phyloP scores from a whole-genome alignment of 2,329 filamentous ascomycete genomes.

The Thyridium curvatum region DNA sequence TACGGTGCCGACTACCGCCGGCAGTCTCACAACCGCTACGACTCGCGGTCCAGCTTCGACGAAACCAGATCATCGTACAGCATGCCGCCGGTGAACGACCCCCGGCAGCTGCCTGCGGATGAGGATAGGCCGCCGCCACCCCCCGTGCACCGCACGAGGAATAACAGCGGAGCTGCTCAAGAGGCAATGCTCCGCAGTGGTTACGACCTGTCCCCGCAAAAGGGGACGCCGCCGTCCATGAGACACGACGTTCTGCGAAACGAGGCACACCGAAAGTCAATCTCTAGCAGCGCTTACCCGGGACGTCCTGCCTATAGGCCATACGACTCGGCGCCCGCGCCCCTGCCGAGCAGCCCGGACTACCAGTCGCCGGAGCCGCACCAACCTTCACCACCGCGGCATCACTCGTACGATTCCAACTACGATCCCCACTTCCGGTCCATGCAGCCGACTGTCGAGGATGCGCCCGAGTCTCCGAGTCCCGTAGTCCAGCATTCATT shows the following conservation, averaged over 20 bases:
- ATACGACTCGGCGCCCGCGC: conserved; percentile 39
- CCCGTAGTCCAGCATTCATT: conserved; percentile 15
- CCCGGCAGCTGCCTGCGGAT: conserved; percentile 27
- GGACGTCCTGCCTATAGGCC: conserved; percentile 47
- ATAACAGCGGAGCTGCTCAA: conserved; percentile 34
- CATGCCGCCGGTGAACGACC: conserved; percentile 20
- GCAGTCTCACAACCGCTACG: conserved; percentile 31
- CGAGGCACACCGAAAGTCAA: conserved; percentile 49
- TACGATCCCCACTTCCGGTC: conserved; percentile 41
- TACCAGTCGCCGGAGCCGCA: conserved; percentile 22
- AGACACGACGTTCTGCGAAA: conserved; percentile 51
- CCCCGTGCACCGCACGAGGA: conserved; percentile 45
- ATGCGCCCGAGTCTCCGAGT: conserved; percentile 49
- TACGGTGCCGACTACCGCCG: conserved; percentile 27
- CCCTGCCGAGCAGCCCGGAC: conserved; percentile 17
- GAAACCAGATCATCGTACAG: conserved; percentile 16
- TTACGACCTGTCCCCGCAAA: conserved; percentile 34
- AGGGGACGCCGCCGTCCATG: conserved; percentile 40
- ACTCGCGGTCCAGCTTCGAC: conserved; percentile 27
- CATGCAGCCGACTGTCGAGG: conserved; percentile 59
- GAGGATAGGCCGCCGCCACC: conserved; percentile 48
- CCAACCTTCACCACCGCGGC: conserved; percentile 31
- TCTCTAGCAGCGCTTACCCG: conserved; percentile 35
- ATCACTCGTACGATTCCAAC: conserved; percentile 43
- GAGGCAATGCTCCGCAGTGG: conserved; percentile 31